Evolutionary conservation across 805 yeast genomes (phyloP).

Genomic region (Ogataea zsoltii): DNA sequence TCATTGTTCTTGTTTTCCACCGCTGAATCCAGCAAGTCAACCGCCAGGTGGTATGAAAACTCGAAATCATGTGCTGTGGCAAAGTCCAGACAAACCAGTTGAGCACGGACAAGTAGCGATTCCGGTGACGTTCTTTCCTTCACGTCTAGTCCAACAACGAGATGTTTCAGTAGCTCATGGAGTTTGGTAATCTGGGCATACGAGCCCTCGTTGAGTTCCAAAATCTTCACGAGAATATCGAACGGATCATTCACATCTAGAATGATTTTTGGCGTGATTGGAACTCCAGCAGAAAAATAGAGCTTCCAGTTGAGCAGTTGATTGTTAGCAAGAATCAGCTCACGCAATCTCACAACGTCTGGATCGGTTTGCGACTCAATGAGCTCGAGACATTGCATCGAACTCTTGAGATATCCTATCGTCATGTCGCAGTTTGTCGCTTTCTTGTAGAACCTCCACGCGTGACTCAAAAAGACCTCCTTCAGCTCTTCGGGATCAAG

Average conservation of each 20-base stretch:
- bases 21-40: conserved; percentile 37
- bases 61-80: conserved; percentile 64
- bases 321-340: conserved; percentile 25
- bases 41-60: conserved; percentile 50
- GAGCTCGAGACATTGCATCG: conserved; percentile 22
- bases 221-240: conserved; percentile 27
- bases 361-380: conserved; percentile 6
- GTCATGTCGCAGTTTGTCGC: conserved; percentile 33
- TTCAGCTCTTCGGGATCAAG: conserved; percentile 16
- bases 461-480: conserved; percentile 13
- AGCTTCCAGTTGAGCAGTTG: conserved; percentile 30
- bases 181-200: conserved; percentile 47
- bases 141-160: conserved; percentile 41
- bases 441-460: conserved; percentile 30
- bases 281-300: conserved; percentile 31
- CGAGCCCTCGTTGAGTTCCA: conserved; percentile 56
- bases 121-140: not conserved
- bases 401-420: conserved; percentile 29
- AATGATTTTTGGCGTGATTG: conserved; percentile 31
- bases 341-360: conserved; percentile 8
- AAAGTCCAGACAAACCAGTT: conserved; percentile 59
- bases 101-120: conserved; percentile 31
- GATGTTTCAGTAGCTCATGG: conserved; percentile 39
- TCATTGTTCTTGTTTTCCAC: conserved; percentile 10
- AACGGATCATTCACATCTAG: conserved; percentile 27